phyloP scores from a whole-genome alignment of 768 basidiomycete genomes.

The Calocybe gangraenosa region DNA sequence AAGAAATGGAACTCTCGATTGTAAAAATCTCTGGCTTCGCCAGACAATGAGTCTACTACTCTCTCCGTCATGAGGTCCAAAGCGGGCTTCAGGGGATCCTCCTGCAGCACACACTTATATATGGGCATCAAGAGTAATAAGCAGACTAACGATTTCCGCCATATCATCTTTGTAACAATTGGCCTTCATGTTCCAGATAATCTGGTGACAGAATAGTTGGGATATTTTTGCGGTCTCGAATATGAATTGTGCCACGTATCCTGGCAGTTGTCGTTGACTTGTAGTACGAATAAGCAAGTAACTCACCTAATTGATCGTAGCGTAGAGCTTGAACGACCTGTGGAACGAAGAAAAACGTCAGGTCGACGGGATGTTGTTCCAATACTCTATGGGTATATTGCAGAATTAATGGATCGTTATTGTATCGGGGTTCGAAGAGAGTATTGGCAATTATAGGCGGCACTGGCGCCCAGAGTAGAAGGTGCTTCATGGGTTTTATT shows the following conservation, averaged over 20 bases:
- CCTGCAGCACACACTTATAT: constrained; percentile 40
- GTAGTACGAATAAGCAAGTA: background rate
- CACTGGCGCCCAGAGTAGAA: constrained; percentile 86
- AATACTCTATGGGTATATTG: constrained; percentile 97
- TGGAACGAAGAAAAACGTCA: constrained; percentile 99
- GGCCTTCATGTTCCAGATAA: constrained; percentile 99
- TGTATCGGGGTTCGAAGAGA: constrained; percentile 82
- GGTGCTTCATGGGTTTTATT: constrained; percentile 46
- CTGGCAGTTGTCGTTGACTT: constrained; percentile 32
- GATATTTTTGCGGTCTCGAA: constrained; percentile 97
- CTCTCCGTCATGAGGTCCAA: constrained; percentile 82
- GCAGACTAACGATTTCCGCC: constrained; percentile 66
- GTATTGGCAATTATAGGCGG: constrained; percentile 79
- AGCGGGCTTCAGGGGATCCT: constrained; percentile 94
- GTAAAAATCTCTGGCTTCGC: constrained; percentile 85
- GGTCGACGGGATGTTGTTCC: constrained; percentile 88
- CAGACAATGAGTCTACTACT: constrained; percentile 83
- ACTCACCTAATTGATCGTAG: constrained; percentile 78
- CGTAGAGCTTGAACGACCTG: constrained; percentile 97
- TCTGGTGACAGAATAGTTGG: constrained; percentile 97
- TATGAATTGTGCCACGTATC: constrained; percentile 92
- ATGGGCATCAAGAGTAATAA: background rate
- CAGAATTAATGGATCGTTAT: constrained; percentile 77
- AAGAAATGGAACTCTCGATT: constrained; percentile 96
- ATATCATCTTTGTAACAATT: constrained; percentile 93